A percentile compares a stretch with the other conserved stretches of the same genome.
These are phyloP conservation scores for Nitzschia putrida DNA, from an alignment of 108 stramenopile species.

Conservation along the genomic window DNA sequence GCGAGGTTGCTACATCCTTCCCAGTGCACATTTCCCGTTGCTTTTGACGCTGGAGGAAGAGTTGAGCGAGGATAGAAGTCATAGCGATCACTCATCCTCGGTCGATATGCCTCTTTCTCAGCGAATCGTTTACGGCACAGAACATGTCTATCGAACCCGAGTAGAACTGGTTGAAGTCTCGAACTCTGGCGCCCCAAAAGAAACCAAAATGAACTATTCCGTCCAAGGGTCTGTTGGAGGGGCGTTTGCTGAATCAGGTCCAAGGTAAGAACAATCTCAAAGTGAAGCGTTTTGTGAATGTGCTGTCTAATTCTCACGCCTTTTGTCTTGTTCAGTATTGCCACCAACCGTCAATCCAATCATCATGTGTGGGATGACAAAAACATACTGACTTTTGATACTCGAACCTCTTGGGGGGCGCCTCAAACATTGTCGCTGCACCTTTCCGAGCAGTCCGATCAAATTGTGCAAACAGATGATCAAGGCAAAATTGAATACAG, in stretches of 20 bases:
- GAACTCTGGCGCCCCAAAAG: background rate
- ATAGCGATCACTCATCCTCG: background rate
- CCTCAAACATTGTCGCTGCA: constrained; percentile 72
- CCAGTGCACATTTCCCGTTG: constrained; percentile 85
- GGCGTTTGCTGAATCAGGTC: constrained; percentile 52
- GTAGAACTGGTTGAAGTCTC: constrained; percentile 48
- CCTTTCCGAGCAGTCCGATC: constrained; percentile 35
- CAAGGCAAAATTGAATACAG: constrained; percentile 6
- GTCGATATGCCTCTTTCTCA: background rate
- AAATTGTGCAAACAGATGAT: constrained; percentile 8
- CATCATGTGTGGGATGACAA: constrained; percentile 46
- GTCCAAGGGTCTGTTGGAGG: constrained; percentile 74
- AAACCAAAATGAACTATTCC: constrained; percentile 15
- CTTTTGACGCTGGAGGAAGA: constrained; percentile 71
- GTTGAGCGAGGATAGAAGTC: background rate
- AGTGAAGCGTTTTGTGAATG: background rate
- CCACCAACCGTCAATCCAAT: constrained; percentile 12
- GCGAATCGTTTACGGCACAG: constrained; percentile 24
- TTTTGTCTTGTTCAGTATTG: constrained; percentile 9
- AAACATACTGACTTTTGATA: constrained; percentile 63
- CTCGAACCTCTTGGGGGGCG: constrained; percentile 77
- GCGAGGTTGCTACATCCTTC: constrained; percentile 79
- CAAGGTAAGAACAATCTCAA: constrained; percentile 29
- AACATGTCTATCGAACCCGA: constrained; percentile 62
- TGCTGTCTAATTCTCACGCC: background rate